Evolutionary conservation across 2,329 filamentous ascomycete species (phyloP), one percentile per base, ranked within the genome.

Genomic region (Stromatinia cepivora): DNA sequence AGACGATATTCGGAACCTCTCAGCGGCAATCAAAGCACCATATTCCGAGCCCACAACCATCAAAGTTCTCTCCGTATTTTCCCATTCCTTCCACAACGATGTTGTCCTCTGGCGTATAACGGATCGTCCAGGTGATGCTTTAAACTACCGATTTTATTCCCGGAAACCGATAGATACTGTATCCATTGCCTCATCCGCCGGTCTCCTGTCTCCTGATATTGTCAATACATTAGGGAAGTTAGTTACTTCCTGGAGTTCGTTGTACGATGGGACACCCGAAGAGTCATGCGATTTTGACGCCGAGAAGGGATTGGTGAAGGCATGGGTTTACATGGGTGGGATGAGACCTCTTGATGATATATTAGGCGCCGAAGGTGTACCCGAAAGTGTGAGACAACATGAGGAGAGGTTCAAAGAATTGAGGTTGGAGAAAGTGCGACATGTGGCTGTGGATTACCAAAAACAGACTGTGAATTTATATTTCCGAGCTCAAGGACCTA

Each of bases 201-300:
- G 42, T 1, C 42, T 61, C 31, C 20, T 61, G 11, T 61, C 58
- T 45, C 28, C 42, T 2, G 20, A 48, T 34, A 5, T 61, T 9
- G 42, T n/a, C n/a, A 48, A 45, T 34, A 61, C 28, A 8, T 20
- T 61, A 4, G 58, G 58, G 10, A 48, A n/a, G 2, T 17, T 61
- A 15, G 20, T 61, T 34, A 61, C 28, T 28, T 46, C 42, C 3
- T 61, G 58, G 58, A 48, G 58, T 22, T 61, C 42, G 20, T 28
- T 61, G 20, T 61, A 56, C 36, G 25, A 69, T 39, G 52, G 52
- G 7, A 39, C 20, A n/a, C 52, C 67, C 6, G 63, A 69, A 48
- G 62, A 69, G 42, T 69, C 48, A 4, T 69, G 67, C 11, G 63
- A 67, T 50, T 69, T 69, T 13, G 63, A 69, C 25, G 48, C 63